phyloP scores from a whole-genome alignment of 148 eudicot genomes.

The Drosera capensis region DNA sequence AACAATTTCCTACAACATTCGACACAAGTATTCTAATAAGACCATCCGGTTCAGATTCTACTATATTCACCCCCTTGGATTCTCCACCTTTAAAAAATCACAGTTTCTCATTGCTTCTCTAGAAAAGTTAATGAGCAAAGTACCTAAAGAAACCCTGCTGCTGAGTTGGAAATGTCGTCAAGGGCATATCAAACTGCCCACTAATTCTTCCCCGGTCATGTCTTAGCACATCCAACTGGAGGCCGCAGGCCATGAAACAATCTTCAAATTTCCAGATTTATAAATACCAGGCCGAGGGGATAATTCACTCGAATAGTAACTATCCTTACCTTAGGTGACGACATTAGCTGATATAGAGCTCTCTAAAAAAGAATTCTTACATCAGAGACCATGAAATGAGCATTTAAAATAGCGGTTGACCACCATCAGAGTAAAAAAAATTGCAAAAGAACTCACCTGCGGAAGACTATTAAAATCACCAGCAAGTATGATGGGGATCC shows the following conservation, averaged over 20 bases:
- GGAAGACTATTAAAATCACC: constrained; percentile 61
- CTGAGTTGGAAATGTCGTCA: constrained; percentile 7
- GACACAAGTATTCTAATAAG: no score
- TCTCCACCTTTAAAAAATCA: no score
- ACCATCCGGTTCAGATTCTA: no score
- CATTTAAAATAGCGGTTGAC: neutral
- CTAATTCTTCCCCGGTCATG: constrained; percentile 38
- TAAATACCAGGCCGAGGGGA: neutral
- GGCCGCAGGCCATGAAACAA: no score
- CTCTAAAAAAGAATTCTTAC: constrained; percentile 27
- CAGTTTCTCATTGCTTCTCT: no score
- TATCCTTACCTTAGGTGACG: constrained; percentile 40
- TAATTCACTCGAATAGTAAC: neutral
- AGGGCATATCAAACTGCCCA: constrained; percentile 21
- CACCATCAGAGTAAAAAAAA: neutral
- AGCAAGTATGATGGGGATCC: constrained; percentile 50
- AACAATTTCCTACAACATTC: no score
- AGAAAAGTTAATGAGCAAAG: neutral
- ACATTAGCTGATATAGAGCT: constrained; percentile 44
- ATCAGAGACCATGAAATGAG: constrained; percentile 5
- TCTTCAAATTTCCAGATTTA: neutral
- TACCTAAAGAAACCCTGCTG: constrained; percentile 21
- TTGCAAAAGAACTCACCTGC: constrained; percentile 19
- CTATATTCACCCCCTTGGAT: no score
- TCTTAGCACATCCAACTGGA: constrained; percentile 44